These are phyloP conservation scores for Taphrina deformans DNA, from an alignment of 1,139 yeast species.

Conservation along the genomic window DNA sequence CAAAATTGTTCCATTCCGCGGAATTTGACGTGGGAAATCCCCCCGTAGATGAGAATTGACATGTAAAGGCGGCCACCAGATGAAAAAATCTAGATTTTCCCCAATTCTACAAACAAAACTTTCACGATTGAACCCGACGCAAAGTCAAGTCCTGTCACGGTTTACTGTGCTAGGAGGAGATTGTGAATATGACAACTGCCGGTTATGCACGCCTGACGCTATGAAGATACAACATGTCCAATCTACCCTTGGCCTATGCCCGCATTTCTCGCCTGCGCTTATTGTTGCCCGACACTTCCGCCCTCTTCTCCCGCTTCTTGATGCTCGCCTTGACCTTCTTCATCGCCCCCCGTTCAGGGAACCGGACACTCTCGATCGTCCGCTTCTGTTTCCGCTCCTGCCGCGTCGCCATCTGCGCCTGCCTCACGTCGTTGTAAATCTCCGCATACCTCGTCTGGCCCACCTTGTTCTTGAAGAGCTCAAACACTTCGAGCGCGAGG, in stretches of 20 bases:
- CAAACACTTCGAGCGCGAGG: constrained; percentile 67
- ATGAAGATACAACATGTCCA: no score
- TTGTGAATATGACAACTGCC: no score
- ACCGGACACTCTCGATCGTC: constrained; percentile 71
- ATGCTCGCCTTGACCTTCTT: constrained; percentile 50
- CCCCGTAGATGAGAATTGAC: no score
- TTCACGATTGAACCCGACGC: no score
- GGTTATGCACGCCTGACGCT: no score
- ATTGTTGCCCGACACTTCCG: constrained; percentile 1
- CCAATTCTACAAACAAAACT: no score
- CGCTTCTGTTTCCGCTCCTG: constrained; percentile 73
- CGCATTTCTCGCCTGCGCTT: constrained; percentile 16
- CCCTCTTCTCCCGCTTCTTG: constrained; percentile 31
- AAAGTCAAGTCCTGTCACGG: no score
- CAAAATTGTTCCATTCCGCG: no score
- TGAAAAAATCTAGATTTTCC: no score
- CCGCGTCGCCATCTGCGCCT: constrained; percentile 60
- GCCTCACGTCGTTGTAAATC: constrained; percentile 64
- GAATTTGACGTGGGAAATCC: no score
- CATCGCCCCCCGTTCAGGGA: constrained; percentile 78
- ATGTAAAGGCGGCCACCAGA: no score
- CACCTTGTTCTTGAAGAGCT: constrained; percentile 64
- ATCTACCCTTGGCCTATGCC: not conserved
- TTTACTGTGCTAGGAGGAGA: no score
- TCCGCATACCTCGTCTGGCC: constrained; percentile 73